Evolutionary conservation across 2,329 filamentous ascomycete species (phyloP).

Genomic region (Peltaster fructicola): DNA sequence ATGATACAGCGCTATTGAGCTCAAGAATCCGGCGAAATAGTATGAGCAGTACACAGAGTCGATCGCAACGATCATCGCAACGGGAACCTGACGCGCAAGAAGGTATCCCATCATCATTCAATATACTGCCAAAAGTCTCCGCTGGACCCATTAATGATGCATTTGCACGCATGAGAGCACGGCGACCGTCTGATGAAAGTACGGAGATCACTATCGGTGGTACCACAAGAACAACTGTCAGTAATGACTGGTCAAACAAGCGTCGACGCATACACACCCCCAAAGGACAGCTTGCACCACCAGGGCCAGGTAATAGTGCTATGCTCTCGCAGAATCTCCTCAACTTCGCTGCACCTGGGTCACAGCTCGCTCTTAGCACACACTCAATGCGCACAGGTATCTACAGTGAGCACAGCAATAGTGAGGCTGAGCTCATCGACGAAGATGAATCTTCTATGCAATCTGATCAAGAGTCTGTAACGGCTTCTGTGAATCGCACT

Average conservation of each 20-base stretch:
- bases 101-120: no score
- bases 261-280: constrained; percentile 26
- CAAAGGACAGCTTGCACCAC: constrained; percentile 22
- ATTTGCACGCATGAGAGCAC: constrained; percentile 47
- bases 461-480: background rate
- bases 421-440: constrained; percentile 12
- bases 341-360: constrained; percentile 39
- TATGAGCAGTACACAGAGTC: no score
- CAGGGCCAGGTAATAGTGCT: constrained; percentile 26
- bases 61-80: no score
- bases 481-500: background rate
- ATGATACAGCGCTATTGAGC: no score
- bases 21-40: no score
- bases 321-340: constrained; percentile 26
- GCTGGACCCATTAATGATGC: constrained; percentile 40
- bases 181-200: constrained; percentile 42
- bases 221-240: constrained; percentile 42
- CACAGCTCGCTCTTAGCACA: constrained; percentile 18
- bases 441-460: constrained; percentile 8
- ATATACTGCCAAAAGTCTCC: no score
- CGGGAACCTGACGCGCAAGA: no score
- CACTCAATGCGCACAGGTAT: constrained; percentile 12
- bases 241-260: constrained; percentile 38
- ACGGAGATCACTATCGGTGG: constrained; percentile 62
- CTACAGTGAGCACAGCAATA: constrained; percentile 8